Conservation (phyloP, 2,329 filamentous ascomycete genomes). For the Talaromyces atroroseus region DNA sequence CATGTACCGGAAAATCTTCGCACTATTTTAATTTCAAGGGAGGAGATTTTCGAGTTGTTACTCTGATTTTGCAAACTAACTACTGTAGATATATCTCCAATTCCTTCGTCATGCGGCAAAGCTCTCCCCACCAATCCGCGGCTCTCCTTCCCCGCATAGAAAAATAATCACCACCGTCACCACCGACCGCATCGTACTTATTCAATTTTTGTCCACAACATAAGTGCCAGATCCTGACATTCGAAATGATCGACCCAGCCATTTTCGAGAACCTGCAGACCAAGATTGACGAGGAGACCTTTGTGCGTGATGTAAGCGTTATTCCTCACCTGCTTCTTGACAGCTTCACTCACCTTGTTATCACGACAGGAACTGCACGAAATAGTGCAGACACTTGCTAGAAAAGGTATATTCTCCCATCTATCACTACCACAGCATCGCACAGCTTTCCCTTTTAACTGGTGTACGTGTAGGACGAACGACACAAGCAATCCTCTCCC, state of each 20-base stretch:
- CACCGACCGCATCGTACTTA: neutral
- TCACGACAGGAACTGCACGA: conserved; percentile 61
- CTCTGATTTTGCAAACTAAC: too few species aligned
- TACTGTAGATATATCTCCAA: too few species aligned
- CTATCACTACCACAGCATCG: too few species aligned
- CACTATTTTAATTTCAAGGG: too few species aligned
- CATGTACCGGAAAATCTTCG: too few species aligned
- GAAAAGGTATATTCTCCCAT: conserved; percentile 51
- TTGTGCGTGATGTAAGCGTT: conserved; percentile 63
- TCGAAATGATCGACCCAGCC: conserved; percentile 65
- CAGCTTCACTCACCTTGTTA: conserved; percentile 8
- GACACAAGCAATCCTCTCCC: conserved; percentile 75
- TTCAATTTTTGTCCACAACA: neutral
- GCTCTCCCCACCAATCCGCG: neutral
- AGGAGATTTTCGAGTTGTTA: too few species aligned
- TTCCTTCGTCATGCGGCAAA: conserved; percentile 3
- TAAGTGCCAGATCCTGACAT: conserved; percentile 11
- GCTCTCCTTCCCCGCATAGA: neutral
- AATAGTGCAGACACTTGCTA: conserved; percentile 75
- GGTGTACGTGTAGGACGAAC: conserved; percentile 55
- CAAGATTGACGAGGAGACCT: conserved; percentile 82
- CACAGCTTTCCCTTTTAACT: neutral
- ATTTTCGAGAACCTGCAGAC: conserved; percentile 84
- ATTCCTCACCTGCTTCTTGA: conserved; percentile 14
- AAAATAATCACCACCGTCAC: neutral